Evolutionary conservation across 164 flowering plant genomes (phyloP).

Genomic region (Stephania yunnanensis): DNA sequence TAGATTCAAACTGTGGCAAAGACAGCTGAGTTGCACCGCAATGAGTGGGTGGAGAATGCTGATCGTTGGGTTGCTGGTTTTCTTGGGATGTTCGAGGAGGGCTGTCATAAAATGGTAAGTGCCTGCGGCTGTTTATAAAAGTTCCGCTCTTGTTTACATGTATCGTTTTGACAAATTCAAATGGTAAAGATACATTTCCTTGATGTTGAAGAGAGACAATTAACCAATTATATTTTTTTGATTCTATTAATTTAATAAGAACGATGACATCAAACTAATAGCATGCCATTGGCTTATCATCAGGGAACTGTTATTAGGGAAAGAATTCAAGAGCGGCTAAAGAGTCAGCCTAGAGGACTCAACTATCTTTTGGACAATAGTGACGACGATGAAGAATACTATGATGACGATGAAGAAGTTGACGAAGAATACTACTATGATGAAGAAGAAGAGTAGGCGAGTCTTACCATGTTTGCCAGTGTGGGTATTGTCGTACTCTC

Average conservation of each 20-base stretch:
- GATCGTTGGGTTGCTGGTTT: slow-evolving; percentile 80
- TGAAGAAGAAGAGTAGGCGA: not conserved
- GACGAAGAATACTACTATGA: not conserved
- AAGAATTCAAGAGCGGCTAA: slow-evolving; percentile 27
- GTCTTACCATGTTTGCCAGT: not conserved
- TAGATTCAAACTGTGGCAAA: slow-evolving; percentile 70
- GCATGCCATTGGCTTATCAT: not conserved
- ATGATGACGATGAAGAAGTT: slow-evolving; percentile 4
- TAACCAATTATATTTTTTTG: not conserved
- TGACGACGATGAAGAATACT: slow-evolving; percentile 22
- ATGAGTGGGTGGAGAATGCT: slow-evolving; percentile 83
- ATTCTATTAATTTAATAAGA: not conserved
- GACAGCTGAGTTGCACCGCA: slow-evolving; percentile 60
- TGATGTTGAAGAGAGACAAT: not conserved
- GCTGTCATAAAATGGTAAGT: slow-evolving; percentile 68
- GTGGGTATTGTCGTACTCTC: not conserved
- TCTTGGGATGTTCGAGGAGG: slow-evolving; percentile 83
- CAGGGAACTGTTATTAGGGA: slow-evolving; percentile 29
- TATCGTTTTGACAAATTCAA: too few relatives aligned
- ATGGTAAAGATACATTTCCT: not conserved
- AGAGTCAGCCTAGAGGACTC: slow-evolving; percentile 14
- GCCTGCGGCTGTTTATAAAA: not conserved
- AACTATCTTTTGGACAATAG: slow-evolving; percentile 8
- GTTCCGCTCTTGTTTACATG: not conserved
- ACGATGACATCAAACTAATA: not conserved